These are phyloP conservation scores for Scenedesmus sp. DNA, from an alignment of 163 green algal genomes.

Conservation along the genomic window DNA sequence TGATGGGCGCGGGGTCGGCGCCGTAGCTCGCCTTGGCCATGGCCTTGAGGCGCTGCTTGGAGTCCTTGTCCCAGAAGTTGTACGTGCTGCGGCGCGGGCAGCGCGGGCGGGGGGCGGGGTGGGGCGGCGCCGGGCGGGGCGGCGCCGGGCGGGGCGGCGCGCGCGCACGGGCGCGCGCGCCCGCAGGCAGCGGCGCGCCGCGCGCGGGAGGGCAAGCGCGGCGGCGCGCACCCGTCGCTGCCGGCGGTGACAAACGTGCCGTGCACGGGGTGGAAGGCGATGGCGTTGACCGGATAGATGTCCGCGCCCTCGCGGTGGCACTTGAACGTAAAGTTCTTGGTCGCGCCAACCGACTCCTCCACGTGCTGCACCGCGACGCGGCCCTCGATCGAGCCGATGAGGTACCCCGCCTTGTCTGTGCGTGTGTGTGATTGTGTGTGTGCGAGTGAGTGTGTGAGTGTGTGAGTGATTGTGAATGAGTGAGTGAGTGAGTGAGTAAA, in stretches of 20 bases:
- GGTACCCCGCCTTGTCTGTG: slow-evolving; percentile 74
- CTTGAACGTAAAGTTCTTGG: slow-evolving; percentile 80
- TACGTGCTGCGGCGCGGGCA: slow-evolving; percentile 92
- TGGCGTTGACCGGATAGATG: slow-evolving; percentile 94
- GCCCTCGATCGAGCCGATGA: slow-evolving; percentile 90
- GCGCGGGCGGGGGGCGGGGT: slow-evolving; percentile 89
- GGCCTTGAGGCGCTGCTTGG: slow-evolving; percentile 96
- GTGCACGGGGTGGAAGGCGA: slow-evolving; percentile 89
- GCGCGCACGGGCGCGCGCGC: neutral
- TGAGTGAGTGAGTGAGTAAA: no score
- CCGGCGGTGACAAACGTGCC: slow-evolving; percentile 95
- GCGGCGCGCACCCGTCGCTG: neutral
- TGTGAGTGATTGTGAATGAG: no score
- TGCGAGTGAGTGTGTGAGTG: neutral
- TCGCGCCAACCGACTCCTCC: slow-evolving; percentile 69
- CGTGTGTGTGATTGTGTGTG: slow-evolving; percentile 11
- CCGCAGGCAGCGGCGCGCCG: neutral
- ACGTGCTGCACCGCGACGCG: slow-evolving; percentile 95
- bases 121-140: neutral
- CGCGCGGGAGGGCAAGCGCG: neutral
- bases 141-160: neutral
- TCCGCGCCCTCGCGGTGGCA: slow-evolving; percentile 59
- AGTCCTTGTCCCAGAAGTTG: slow-evolving; percentile 99
- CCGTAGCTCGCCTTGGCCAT: slow-evolving; percentile 55
- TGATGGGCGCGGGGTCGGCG: slow-evolving; percentile 66